A percentile compares a stretch with the other conserved stretches of the same genome.
phyloP scores from a whole-genome alignment of 2,329 filamentous ascomycete genomes.

The Penicillium sp. region DNA sequence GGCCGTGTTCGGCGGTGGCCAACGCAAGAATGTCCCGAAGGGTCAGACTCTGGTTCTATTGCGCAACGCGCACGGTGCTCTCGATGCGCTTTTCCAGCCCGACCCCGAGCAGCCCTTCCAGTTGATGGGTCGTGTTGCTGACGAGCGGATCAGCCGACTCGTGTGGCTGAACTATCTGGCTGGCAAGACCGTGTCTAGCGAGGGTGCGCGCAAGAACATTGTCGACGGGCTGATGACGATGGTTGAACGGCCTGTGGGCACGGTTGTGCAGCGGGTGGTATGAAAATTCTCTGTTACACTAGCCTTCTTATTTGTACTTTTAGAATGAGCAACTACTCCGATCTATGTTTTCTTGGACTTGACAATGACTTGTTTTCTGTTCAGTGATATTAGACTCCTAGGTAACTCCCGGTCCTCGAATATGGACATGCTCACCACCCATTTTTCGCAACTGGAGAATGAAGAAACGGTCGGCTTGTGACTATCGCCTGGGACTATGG shows the following conservation, averaged over 20 bases:
- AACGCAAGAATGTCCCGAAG: conserved; percentile 68
- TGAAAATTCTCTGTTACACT: too few relatives aligned
- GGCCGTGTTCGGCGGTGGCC: conserved; percentile 71
- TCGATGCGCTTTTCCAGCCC: conserved; percentile 65
- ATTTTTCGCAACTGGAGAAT: too few relatives aligned
- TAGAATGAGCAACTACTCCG: too few relatives aligned
- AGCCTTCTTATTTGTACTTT: too few relatives aligned
- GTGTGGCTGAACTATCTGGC: conserved; percentile 89
- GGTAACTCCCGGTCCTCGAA: too few relatives aligned
- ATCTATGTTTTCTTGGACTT: too few relatives aligned
- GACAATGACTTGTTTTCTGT: too few relatives aligned
- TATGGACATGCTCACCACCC: too few relatives aligned
- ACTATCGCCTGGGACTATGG: too few relatives aligned
- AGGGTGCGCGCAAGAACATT: conserved; percentile 74
- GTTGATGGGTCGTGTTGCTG: conserved; percentile 67
- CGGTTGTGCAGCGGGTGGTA: conserved; percentile 78
- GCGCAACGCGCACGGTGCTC: conserved; percentile 61
- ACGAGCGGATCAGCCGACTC: conserved; percentile 75
- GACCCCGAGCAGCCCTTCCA: conserved; percentile 48
- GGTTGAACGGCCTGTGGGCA: conserved; percentile 82
- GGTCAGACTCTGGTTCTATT: conserved; percentile 71
- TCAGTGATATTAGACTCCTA: too few relatives aligned
- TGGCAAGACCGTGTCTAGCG: conserved; percentile 81
- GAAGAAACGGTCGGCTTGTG: too few relatives aligned
- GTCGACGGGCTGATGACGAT: conserved; percentile 85